Evolutionary conservation across 2,329 filamentous ascomycete species (phyloP).

Genomic region (Aspergillus sp.): DNA sequence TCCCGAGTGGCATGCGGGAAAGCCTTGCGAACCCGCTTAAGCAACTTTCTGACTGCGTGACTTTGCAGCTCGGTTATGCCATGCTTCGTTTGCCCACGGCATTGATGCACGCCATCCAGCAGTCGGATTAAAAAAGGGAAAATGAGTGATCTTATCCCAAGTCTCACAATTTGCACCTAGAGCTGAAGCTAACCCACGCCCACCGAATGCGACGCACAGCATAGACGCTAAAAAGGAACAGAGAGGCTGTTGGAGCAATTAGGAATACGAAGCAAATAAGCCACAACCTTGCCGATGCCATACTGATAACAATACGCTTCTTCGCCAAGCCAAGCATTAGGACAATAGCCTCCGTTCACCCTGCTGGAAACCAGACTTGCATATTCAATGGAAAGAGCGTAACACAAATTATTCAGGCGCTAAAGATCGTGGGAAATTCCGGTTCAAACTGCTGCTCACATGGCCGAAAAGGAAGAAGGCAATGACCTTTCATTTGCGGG

Average conservation of each 20-base stretch:
- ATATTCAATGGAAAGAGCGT: constrained; percentile 4
- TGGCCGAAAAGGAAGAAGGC: not conserved
- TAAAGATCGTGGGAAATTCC: constrained; percentile 1
- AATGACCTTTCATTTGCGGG: constrained; percentile 27
- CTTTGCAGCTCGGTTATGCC: not conserved
- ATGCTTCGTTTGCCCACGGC: not conserved
- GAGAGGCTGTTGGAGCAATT: not conserved
- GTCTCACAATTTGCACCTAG: constrained; percentile 5
- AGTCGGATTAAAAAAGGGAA: not conserved
- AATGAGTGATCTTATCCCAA: constrained; percentile 3
- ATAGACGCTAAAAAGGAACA: constrained; percentile 20
- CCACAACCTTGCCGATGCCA: constrained; percentile 1
- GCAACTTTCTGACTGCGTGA: not conserved
- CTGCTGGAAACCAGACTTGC: constrained; percentile 5
- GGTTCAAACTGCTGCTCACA: not conserved
- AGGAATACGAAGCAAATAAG: constrained; percentile 9
- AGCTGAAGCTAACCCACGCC: constrained; percentile 15
- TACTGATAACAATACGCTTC: constrained; percentile 3
- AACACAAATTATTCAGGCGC: constrained; percentile 3
- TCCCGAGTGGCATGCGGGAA: not conserved
- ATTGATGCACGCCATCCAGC: not conserved
- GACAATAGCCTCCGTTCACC: constrained; percentile 5
- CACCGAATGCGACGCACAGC: constrained; percentile 24
- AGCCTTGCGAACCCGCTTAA: not conserved
- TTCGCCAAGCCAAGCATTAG: not conserved